These are phyloP conservation scores for Pythium phragmiticola DNA, from an alignment of 352 stramenopile species.

Conservation along the genomic window DNA sequence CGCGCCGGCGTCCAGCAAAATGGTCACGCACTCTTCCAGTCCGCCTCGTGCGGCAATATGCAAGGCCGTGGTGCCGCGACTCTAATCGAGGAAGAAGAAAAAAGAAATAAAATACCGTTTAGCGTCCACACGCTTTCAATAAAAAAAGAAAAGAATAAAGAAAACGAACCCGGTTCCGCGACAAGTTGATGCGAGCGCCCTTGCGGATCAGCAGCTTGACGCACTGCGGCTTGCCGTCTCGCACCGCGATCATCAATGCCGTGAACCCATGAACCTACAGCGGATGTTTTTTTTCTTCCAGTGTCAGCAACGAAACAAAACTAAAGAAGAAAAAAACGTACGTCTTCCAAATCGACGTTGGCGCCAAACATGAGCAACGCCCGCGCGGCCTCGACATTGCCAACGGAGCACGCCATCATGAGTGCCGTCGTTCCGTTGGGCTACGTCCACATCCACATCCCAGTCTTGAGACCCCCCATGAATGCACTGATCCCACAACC, in stretches of 20 bases:
- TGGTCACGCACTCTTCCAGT: conserved; percentile 70
- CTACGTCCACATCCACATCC: conserved; percentile 25
- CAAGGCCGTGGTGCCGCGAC: conserved; percentile 75
- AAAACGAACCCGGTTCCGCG: conserved; percentile 66
- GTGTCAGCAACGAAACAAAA: not conserved
- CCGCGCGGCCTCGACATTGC: conserved; percentile 81
- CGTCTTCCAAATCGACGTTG: conserved; percentile 82
- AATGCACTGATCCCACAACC: too few relatives aligned
- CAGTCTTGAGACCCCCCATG: not conserved
- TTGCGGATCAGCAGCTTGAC: conserved; percentile 78
- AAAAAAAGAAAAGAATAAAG: not conserved
- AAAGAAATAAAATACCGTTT: not conserved
- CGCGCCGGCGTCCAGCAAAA: conserved; percentile 65
- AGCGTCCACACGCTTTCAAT: too few relatives aligned
- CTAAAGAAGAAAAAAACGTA: conserved; percentile 21
- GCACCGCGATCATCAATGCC: conserved; percentile 77
- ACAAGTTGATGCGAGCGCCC: conserved; percentile 78
- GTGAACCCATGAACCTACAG: conserved; percentile 77
- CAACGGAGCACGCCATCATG: conserved; percentile 84
- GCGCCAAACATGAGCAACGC: conserved; percentile 85
- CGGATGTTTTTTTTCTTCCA: not conserved
- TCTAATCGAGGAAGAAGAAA: conserved; percentile 33
- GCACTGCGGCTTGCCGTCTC: conserved; percentile 63
- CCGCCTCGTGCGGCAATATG: conserved; percentile 78
- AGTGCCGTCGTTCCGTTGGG: conserved; percentile 75